Conservation (phyloP, 306 rosid genomes). For the Carpinus fangiana region DNA sequence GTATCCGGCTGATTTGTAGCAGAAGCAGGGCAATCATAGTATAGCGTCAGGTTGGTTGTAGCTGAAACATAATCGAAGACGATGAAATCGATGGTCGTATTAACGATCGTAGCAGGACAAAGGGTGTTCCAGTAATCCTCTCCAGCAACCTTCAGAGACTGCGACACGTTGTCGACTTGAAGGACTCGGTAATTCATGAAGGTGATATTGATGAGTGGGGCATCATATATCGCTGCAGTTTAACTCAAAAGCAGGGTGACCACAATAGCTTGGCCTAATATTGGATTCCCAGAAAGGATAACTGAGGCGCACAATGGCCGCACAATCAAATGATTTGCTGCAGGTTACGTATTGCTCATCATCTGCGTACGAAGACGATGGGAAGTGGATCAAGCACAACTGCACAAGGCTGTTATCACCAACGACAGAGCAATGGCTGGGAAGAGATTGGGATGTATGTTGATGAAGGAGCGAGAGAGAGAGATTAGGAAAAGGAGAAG, state of each 20-base stretch:
- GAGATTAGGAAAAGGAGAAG: not conserved
- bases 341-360: slow-evolving; percentile 32
- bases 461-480: not conserved
- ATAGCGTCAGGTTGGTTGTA: slow-evolving; percentile 26
- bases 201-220: slow-evolving; percentile 23
- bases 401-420: slow-evolving; percentile 27
- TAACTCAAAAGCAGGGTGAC: slow-evolving; percentile 49
- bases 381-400: slow-evolving; percentile 28
- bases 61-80: slow-evolving; percentile 23
- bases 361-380: slow-evolving; percentile 16
- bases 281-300: slow-evolving; percentile 56
- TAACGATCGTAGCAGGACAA: slow-evolving; percentile 28
- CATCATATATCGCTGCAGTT: slow-evolving; percentile 34
- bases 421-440: slow-evolving; percentile 20
- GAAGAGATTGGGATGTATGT: slow-evolving; percentile 30
- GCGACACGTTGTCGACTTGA: slow-evolving; percentile 17
- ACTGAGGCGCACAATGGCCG: slow-evolving; percentile 19
- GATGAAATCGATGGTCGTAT: slow-evolving; percentile 17
- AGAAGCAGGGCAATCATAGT: slow-evolving; percentile 41
- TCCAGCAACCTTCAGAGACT: slow-evolving; percentile 38
- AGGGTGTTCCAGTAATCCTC: slow-evolving; percentile 38
- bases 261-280: slow-evolving; percentile 47
- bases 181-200: slow-evolving; percentile 33
- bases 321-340: slow-evolving; percentile 30
- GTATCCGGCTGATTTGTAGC: fast-evolving